phyloP scores from a whole-genome alignment of 2,329 filamentous ascomycete species.

The Cercospora sojina region DNA sequence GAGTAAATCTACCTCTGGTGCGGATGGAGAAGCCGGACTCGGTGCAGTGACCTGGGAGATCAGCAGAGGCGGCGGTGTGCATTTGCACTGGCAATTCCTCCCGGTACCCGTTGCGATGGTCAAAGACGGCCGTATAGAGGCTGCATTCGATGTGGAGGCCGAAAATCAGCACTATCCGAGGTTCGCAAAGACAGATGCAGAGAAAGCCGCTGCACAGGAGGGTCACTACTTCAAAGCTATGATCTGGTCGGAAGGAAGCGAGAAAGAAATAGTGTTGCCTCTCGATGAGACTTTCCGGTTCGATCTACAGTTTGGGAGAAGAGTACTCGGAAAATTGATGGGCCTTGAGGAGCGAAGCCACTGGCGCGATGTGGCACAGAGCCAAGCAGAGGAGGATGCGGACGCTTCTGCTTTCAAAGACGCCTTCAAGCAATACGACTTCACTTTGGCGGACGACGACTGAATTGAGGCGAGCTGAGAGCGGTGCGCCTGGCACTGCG shows the following conservation, averaged over 20 bases:
- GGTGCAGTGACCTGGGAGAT: constrained; percentile 93
- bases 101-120: constrained; percentile 70
- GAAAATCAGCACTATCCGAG: constrained; percentile 66
- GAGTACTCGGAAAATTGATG: constrained; percentile 84
- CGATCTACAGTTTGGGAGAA: constrained; percentile 84
- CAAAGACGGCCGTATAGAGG: constrained; percentile 73
- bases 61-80: constrained; percentile 74
- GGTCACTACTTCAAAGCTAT: constrained; percentile 39
- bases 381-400: constrained; percentile 70
- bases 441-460: background rate
- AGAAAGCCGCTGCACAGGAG: constrained; percentile 29
- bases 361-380: constrained; percentile 83
- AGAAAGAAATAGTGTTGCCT: constrained; percentile 68
- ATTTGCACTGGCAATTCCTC: constrained; percentile 91
- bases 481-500: background rate
- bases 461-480: background rate
- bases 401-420: constrained; percentile 78
- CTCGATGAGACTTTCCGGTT: constrained; percentile 77
- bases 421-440: constrained; percentile 79
- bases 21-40: constrained; percentile 55
- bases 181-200: constrained; percentile 43
- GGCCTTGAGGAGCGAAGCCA: constrained; percentile 73
- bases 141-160: constrained; percentile 83
- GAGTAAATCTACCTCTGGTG: constrained; percentile 31
- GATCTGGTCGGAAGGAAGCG: constrained; percentile 44